Evolutionary conservation across 495 filamentous ascomycete genomes (phyloP), one percentile per base, ranked within the genome.

Genomic region (Acidomyces sp.): DNA sequence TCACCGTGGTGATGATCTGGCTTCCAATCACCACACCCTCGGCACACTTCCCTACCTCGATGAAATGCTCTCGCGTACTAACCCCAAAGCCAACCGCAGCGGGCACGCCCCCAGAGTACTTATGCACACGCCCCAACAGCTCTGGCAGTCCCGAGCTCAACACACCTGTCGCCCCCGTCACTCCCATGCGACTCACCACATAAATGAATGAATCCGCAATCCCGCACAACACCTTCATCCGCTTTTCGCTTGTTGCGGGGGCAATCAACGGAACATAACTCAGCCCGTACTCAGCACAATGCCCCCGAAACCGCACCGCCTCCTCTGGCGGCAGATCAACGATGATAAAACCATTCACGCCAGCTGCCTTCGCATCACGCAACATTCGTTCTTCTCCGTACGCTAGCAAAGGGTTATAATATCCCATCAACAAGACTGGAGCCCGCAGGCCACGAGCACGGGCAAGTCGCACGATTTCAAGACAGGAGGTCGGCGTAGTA

Each of bases 161-260:
- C 20, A 71, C 76, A 21, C 87, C 85, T 0, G 78, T 78, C 16
- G 85, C 90, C 49, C 90, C 90, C 2, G 90, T 97, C 24, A 95
- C 86, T 46, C 90, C 90, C 84, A 95, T 93, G 45, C 88, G 73
- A 2, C 90, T 96, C 16, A 96, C 92, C 41, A 99, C 90, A 59
- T 99, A 99, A 62, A 99, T 92, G 67, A 99, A 99, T 6, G 86
- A 93, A 62, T 96, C 88, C 51, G 92, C 90, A 35, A 99, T 92
- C 61, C 82, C 78, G 72, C 90, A 99, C 17, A 99, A 75, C 3
- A 93, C 65, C 62, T 86, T 86, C 85, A 96, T 88, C 41, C 90
- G 83, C 32, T 73, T 60, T 41, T 90, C 82, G n/a, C 85, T 88
- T 1, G 90, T 95, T 2, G 88, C 76, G 16, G 90, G 90, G 11